Evolutionary conservation across 768 basidiomycete species (phyloP).

Genomic region (Cantharellus cinnabarinus): DNA sequence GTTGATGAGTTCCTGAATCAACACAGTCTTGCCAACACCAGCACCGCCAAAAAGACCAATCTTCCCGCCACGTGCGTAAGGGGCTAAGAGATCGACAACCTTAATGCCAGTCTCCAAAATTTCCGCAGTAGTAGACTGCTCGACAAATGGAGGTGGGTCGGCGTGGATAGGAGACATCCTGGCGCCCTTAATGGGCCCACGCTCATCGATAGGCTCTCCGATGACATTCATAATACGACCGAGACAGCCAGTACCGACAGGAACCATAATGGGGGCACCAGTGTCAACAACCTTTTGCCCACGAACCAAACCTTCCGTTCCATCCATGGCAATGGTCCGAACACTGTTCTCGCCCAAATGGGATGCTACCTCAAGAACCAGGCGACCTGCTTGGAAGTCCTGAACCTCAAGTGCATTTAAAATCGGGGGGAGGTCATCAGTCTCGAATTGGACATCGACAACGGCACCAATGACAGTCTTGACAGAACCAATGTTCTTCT

Average conservation of each 20-base stretch:
- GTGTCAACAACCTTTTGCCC: constrained; percentile 96
- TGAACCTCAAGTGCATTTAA: constrained; percentile 98
- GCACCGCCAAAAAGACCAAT: constrained; percentile 99
- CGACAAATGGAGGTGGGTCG: constrained; percentile 91
- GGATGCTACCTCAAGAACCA: constrained; percentile 96
- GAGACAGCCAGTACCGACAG: constrained; percentile 83
- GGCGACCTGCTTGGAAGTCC: constrained; percentile 81
- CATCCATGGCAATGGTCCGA: constrained; percentile 99
- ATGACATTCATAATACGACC: constrained; percentile 99
- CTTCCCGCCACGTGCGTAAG: constrained; percentile 99
- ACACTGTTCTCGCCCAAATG: constrained; percentile 99
- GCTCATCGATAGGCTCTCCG: constrained; percentile 98
- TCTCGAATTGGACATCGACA: constrained; percentile 97
- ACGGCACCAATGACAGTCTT: constrained; percentile 99
- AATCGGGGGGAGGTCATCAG: constrained; percentile 87
- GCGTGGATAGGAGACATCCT: constrained; percentile 87
- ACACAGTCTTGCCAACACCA: constrained; percentile 99
- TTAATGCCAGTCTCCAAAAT: constrained; percentile 99
- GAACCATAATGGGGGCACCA: constrained; percentile 88
- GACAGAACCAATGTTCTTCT: constrained; percentile 50
- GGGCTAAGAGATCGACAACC: constrained; percentile 98
- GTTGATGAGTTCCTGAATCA: constrained; percentile 99
- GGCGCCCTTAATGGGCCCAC: constrained; percentile 94
- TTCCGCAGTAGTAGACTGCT: constrained; percentile 97
- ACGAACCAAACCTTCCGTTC: constrained; percentile 99